Evolutionary conservation across 768 basidiomycete species (phyloP).

Genomic region (Hortiboletus flavorubellus): DNA sequence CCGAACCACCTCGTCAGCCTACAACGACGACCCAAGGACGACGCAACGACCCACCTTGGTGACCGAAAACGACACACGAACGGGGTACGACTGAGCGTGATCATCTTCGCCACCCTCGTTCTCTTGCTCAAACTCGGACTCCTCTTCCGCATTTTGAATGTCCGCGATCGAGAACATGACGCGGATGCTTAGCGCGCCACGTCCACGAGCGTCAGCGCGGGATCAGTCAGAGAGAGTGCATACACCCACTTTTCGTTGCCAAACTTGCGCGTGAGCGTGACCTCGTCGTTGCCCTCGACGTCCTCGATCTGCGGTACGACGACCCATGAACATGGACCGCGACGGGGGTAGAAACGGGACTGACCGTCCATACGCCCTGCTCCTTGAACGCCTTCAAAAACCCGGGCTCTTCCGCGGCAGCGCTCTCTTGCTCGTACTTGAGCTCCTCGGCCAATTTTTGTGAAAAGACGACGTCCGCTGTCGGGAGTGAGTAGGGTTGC

Average conservation of each 20-base stretch:
- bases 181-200: conserved; percentile 44
- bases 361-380: conserved; percentile 76
- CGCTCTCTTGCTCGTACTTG: conserved; percentile 74
- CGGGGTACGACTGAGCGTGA: conserved; percentile 50
- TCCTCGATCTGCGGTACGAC: conserved; percentile 60
- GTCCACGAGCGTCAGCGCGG: neutral
- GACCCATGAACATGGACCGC: neutral
- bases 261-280: conserved; percentile 76
- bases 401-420: conserved; percentile 51
- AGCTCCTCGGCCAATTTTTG: conserved; percentile 81
- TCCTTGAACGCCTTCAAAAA: conserved; percentile 74
- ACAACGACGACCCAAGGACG: neutral
- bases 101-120: conserved; percentile 35
- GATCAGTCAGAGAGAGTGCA: too few species aligned
- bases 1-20: neutral
- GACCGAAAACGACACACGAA: conserved; percentile 79
- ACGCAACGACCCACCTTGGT: conserved; percentile 58
- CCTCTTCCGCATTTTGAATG: conserved; percentile 52
- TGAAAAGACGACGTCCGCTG: conserved; percentile 73
- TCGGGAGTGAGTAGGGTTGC: neutral
- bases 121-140: conserved; percentile 37
- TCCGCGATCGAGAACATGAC: conserved; percentile 93
- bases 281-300: conserved; percentile 70
- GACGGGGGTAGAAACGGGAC: neutral
- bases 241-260: conserved; percentile 83